A percentile compares a stretch with the other conserved stretches of the same genome.
These are phyloP conservation scores for Mycena olivaceomarginata DNA, from an alignment of 768 basidiomycete species.

Conservation along the genomic window DNA sequence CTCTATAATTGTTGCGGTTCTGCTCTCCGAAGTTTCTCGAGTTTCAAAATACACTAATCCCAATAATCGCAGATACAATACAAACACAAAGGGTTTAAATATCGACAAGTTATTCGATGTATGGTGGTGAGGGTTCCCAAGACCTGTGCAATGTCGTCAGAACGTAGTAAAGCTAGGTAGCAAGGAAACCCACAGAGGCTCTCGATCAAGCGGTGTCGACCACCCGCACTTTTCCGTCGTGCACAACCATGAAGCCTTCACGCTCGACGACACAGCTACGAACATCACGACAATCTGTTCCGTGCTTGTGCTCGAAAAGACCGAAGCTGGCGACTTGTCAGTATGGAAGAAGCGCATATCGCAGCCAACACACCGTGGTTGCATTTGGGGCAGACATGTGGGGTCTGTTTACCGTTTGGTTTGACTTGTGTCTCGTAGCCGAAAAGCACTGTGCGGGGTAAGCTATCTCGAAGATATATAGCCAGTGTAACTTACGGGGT, in stretches of 20 bases:
- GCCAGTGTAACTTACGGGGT: background rate
- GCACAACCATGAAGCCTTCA: conserved; percentile 22
- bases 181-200: conserved; percentile 11
- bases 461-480: background rate
- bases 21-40: background rate
- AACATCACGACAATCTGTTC: conserved; percentile 31
- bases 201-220: conserved; percentile 16
- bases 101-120: background rate
- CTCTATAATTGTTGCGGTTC: background rate
- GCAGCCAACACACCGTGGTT: background rate
- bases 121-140: background rate
- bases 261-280: conserved; percentile 13
- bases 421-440: background rate
- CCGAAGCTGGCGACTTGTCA: background rate
- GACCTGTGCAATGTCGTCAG: background rate
- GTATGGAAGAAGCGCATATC: background rate
- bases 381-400: conserved; percentile 13
- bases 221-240: conserved; percentile 33
- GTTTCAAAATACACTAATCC: background rate
- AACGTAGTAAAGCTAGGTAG: background rate
- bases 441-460: background rate
- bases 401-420: background rate
- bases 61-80: background rate
- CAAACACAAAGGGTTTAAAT: background rate
- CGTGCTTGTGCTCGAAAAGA: conserved; percentile 26